A percentile compares a stretch with the other conserved stretches of the same genome.
These are phyloP conservation scores for Pilaira anomala DNA, from an alignment of 192 early-diverging fungal genomes.

Conservation along the genomic window DNA sequence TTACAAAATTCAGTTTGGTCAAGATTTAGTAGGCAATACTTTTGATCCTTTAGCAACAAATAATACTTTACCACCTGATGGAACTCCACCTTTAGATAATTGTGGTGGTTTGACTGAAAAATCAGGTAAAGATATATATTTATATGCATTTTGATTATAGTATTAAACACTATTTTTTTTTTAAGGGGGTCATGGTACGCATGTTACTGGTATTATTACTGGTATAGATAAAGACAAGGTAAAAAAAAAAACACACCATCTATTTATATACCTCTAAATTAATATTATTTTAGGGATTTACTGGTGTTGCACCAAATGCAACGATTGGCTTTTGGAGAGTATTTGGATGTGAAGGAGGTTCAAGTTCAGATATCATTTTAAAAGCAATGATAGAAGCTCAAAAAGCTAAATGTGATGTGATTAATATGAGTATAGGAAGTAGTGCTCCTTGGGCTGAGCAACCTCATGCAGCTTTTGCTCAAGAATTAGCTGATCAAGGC, in stretches of 20 bases:
- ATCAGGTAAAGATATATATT: constrained; percentile 1
- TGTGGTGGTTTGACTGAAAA: constrained; percentile 34
- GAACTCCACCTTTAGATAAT: constrained; percentile 44
- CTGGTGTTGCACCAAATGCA: constrained; percentile 64
- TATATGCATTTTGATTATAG: no score
- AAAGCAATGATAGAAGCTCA: constrained; percentile 71
- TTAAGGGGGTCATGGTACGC: constrained; percentile 62
- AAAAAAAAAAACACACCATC: constrained; percentile 2
- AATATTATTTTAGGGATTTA: constrained; percentile 35
- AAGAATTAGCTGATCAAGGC: constrained; percentile 36
- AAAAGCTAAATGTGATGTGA: constrained; percentile 63
- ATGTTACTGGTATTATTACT: constrained; percentile 61
- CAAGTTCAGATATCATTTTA: constrained; percentile 70
- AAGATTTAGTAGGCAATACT: constrained; percentile 56
- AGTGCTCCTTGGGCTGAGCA: constrained; percentile 57
- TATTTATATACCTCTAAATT: background rate
- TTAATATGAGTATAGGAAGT: constrained; percentile 82
- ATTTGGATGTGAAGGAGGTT: constrained; percentile 72
- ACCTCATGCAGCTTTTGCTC: constrained; percentile 57
- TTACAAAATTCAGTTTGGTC: constrained; percentile 56
- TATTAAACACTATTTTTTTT: background rate
- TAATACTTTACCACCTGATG: constrained; percentile 14
- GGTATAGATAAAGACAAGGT: constrained; percentile 39
- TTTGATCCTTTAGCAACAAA: constrained; percentile 16
- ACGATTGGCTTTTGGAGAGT: constrained; percentile 79